Conservation (phyloP, 768 basidiomycete genomes). For the Clavulina sp. region DNA sequence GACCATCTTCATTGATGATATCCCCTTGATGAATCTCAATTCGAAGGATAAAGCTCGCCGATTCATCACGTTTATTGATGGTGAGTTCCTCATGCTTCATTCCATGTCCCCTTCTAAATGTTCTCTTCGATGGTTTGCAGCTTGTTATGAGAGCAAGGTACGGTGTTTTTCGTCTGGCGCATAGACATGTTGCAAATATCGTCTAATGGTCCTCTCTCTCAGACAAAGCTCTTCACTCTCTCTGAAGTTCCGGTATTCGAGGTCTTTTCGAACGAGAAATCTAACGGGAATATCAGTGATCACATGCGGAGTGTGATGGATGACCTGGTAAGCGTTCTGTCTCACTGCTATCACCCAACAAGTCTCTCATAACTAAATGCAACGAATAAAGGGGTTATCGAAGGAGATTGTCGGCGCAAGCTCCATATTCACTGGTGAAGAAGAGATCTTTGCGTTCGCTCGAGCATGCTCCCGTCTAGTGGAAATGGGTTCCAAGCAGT, state of each 20-base stretch:
- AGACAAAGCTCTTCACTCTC: conserved; percentile 83
- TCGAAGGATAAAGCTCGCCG: conserved; percentile 87
- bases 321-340: conserved; percentile 46
- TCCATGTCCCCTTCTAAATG: background rate
- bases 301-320: conserved; percentile 93
- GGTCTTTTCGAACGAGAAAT: conserved; percentile 66
- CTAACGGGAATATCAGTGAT: conserved; percentile 36
- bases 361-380: background rate
- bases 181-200: conserved; percentile 5
- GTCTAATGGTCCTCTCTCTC: conserved; percentile 9
- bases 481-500: conserved; percentile 82
- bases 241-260: conserved; percentile 85
- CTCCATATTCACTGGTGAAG: conserved; percentile 90
- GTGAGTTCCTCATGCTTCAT: conserved; percentile 23
- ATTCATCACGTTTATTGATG: conserved; percentile 96
- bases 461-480: conserved; percentile 77
- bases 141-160: conserved; percentile 85
- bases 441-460: conserved; percentile 94
- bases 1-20: conserved; percentile 73
- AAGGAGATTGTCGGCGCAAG: conserved; percentile 59
- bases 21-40: conserved; percentile 74
- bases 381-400: conserved; percentile 49
- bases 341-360: background rate
- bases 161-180: conserved; percentile 5
- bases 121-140: conserved; percentile 20